Base-by-base conservation (phyloP, 2,329 filamentous ascomycete species). In the Paramyrothecium roridum region DNA sequence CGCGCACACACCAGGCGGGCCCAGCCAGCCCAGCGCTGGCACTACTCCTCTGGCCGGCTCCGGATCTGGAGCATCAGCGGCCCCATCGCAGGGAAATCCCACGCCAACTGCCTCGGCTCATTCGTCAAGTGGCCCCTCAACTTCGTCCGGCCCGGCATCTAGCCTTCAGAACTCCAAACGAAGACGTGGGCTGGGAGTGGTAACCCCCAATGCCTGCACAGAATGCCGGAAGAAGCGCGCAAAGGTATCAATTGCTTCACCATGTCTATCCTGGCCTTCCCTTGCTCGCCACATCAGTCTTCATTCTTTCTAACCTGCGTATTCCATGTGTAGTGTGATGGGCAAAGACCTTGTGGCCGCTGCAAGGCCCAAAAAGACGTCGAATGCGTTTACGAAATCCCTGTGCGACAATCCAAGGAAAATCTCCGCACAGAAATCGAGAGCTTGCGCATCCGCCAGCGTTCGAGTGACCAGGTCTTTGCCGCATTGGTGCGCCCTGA, bases 341-440 rank as follows among this genome's bases (percentile, higher is more conserved):
- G 84, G 8, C 73, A 79, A 50, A 76, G 65, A 30, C 83, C 82
- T 3, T 85, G 82, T 59, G 74, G 75, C 34, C 75, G 84, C 57
- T 87, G 84, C 69, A 77, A 73, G 56, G 59, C 70, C 1, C 83
- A 86, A 58, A 80, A 78, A 53, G 79, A 80, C 33, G 69, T 78
- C 43, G 78, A 84, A 22, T 87, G 84, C 57, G 65, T 84, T 22
- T 87, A 87, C 70, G 83, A 87, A 60, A 65, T 85, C 8, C 84
- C 84, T 0, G 79, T 87, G 6, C 82, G 84, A 48, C 83, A 86
- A 60, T 86, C 83, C 12, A 87, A 87, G 58, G 84, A 86, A 57
- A 78, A 80, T 52, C 75, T 87, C 6, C 79, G 84, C 48, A 73
- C 72, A 63, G 84, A 87, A 62, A 84, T 87, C 57, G 84, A 87